These are phyloP conservation scores for Xylariaceae sp. DNA, from an alignment of 2,329 filamentous ascomycete genomes.

Conservation along the genomic window DNA sequence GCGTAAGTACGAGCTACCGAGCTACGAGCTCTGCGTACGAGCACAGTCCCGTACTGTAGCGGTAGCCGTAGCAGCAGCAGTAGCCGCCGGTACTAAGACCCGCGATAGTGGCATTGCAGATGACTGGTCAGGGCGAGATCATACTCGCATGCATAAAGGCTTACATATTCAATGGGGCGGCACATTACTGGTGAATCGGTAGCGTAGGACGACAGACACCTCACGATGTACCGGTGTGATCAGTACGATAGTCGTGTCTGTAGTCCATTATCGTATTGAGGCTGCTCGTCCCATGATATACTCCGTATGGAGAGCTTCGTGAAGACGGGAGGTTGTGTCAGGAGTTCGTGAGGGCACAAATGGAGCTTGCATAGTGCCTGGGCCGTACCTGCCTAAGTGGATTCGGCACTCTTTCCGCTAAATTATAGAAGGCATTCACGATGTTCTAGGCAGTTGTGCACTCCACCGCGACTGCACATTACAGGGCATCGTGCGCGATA, in stretches of 20 bases:
- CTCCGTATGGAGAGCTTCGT: no score
- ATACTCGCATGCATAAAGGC: constrained; percentile 13
- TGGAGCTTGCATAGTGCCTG: no score
- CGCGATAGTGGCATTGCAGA: not conserved
- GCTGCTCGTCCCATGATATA: no score
- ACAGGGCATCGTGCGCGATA: not conserved
- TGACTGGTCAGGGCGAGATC: constrained; percentile 2
- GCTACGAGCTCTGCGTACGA: not conserved
- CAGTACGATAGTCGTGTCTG: no score
- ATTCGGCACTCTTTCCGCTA: not conserved
- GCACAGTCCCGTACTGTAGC: not conserved
- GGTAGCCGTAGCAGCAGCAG: not conserved
- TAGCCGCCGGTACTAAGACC: not conserved
- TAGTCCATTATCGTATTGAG: no score
- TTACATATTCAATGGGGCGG: constrained; percentile 6
- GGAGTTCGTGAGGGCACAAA: no score
- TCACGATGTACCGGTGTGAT: no score
- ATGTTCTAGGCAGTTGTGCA: not conserved
- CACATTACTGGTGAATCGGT: no score
- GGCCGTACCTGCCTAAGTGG: not conserved
- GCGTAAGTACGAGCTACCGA: no score
- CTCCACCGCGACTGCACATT: not conserved
- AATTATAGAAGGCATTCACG: not conserved
- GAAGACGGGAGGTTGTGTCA: no score
- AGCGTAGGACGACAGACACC: no score